Evolutionary conservation across 768 basidiomycete species (phyloP).

Genomic region (Macrocybe gigantea): DNA sequence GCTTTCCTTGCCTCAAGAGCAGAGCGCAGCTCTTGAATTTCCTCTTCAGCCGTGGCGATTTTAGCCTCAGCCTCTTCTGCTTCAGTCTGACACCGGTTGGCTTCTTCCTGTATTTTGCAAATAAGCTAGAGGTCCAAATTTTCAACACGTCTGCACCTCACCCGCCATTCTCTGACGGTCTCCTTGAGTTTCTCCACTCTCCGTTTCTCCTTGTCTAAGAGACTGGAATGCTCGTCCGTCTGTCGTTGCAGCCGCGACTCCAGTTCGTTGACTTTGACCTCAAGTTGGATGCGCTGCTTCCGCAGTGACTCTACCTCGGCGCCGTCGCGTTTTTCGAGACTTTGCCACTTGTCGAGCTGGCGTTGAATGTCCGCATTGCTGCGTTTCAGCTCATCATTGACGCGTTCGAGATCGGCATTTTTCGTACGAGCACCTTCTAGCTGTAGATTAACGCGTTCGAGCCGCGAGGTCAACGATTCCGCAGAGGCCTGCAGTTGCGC

Average conservation of each 20-base stretch:
- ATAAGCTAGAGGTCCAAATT: neutral
- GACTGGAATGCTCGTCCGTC: conserved; percentile 26
- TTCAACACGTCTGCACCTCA: conserved; percentile 11
- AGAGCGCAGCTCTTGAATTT: conserved; percentile 37
- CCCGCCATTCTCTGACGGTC: conserved; percentile 41
- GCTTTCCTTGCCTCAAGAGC: conserved; percentile 35
- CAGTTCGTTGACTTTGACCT: conserved; percentile 45
- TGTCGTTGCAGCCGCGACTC: conserved; percentile 30
- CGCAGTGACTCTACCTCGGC: conserved; percentile 50
- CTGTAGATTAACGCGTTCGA: conserved; percentile 54
- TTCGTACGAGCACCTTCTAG: conserved; percentile 50
- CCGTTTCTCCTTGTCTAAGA: conserved; percentile 35
- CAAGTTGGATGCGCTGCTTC: conserved; percentile 50
- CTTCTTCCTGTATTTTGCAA: conserved; percentile 28
- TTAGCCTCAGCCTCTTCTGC: conserved; percentile 26
- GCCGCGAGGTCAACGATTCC: conserved; percentile 40
- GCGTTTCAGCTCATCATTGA: conserved; percentile 54
- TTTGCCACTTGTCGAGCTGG: conserved; percentile 68
- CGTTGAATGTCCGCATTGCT: conserved; percentile 48
- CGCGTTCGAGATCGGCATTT: conserved; percentile 47
- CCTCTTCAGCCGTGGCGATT: conserved; percentile 32
- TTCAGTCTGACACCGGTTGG: conserved; percentile 29
- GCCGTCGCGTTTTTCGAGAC: conserved; percentile 57
- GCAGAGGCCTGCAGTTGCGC: conserved; percentile 42
- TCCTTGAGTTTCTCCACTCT: conserved; percentile 36